Evolutionary conservation across 495 filamentous ascomycete genomes (phyloP), one percentile per base, ranked within the genome.

Genomic region (Neurospora tetrasperma): DNA sequence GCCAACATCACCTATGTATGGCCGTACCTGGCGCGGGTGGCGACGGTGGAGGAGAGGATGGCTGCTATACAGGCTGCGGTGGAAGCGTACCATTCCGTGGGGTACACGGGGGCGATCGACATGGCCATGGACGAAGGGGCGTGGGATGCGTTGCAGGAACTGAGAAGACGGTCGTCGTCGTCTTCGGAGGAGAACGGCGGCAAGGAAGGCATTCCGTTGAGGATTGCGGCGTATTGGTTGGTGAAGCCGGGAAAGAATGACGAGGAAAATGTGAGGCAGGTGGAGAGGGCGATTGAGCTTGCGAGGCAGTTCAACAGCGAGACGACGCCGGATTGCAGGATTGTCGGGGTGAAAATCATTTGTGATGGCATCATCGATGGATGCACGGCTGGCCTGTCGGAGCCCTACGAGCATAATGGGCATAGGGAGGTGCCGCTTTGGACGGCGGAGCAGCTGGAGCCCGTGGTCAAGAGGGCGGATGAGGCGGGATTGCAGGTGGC

Each of bases 51-150:
- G 35, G 86, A 89, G 72, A 85, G 88, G n/a, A 74, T 85, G 11
- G 79, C 74, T n/a, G 85, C 88, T 0, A 77, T 90, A 69, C 78
- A 80, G 44, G 79, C 80, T 0, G 89, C 88, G 0, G 81, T 89
- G 16, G 59, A 73, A 5, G 82, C 84, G 11, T 90, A 90, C 75
- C 85, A 85, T 42, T 81, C 83, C 0, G 82, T 82, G 5, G 89
- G 89, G 4, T 90, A 90, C 73, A 91, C 90, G 2, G 89, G 90
- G 0, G 71, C 89, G 71, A 83, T 92, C 0, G 90, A 92, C 74
- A 90, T 92, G 88, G 89, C 89, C n/a, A 90, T 91, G 89, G 88
- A 90, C 54, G 85, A 90, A 40, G 82, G 81, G 10, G 82, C 82
- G 31, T 91, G 89, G 89, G 85, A 87, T 18, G 83, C 87, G 40